Evolutionary conservation across 2,329 filamentous ascomycete genomes (phyloP).

Genomic region (Sporothrix humicola): DNA sequence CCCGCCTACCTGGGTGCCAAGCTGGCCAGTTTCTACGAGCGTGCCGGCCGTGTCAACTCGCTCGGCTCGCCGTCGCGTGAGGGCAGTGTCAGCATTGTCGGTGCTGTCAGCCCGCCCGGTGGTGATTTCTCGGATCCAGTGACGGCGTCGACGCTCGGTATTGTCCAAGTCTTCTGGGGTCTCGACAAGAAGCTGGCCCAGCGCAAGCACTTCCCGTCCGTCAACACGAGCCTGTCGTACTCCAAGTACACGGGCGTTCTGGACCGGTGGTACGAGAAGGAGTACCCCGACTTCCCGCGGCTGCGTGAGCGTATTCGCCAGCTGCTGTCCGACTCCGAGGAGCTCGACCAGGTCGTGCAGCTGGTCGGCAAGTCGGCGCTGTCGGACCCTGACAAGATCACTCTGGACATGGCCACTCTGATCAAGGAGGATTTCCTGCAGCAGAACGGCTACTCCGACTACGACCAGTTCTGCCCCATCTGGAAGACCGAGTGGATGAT

Average conservation of each 20-base stretch:
- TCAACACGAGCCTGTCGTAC: conserved; percentile 95
- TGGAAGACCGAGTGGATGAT: conserved; percentile 99
- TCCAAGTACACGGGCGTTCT: conserved; percentile 91
- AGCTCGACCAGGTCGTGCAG: conserved; percentile 98
- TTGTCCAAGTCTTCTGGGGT: conserved; percentile 99
- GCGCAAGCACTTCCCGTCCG: conserved; percentile 98
- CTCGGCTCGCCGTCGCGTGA: conserved; percentile 87
- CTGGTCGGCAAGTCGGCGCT: conserved; percentile 96
- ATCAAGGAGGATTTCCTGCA: conserved; percentile 99
- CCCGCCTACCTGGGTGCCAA: conserved; percentile 96
- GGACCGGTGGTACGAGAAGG: conserved; percentile 92
- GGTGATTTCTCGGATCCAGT: conserved; percentile 99
- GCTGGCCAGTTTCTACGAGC: conserved; percentile 98
- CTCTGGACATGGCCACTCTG: conserved; percentile 85
- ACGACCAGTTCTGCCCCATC: conserved; percentile 98
- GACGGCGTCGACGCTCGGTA: conserved; percentile 89
- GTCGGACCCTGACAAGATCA: conserved; percentile 98
- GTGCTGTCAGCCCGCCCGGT: conserved; percentile 90
- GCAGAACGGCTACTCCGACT: conserved; percentile 98
- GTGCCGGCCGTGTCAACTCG: conserved; percentile 83
- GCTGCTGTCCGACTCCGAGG: conserved; percentile 91
- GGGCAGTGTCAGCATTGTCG: conserved; percentile 96
- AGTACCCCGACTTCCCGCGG: conserved; percentile 91
- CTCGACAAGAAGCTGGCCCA: conserved; percentile 99
- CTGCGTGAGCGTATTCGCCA: conserved; percentile 93